Base-by-base conservation (phyloP, 768 basidiomycete species). In the Collybia mongolica region DNA sequence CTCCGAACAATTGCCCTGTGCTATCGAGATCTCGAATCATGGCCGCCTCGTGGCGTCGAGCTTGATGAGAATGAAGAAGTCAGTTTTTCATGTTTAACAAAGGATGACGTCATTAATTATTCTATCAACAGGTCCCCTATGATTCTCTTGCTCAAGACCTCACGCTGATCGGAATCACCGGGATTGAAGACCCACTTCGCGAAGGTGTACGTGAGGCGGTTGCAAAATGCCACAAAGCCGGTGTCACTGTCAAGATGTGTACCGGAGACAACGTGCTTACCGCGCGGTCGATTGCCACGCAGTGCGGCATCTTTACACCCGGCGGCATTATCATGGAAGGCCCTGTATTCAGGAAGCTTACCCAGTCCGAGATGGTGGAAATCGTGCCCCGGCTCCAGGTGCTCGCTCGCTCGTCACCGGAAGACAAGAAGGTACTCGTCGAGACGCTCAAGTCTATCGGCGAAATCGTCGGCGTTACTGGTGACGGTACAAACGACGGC, bases 311-410 rank as follows among this genome's bases (percentile, higher is more conserved):
- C 65, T 98, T 89, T 72, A 89, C 88, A 15, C 69, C 88, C 2
- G 95, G 95, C 20, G 97, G 97, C 24, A 82, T 98, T 57, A 90
- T 99, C 69, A 98, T 98, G 93, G 97, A 99, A 65, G 95, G 97
- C 0, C 96, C 96, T 0, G 79, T 87, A 4, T 99, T 98, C 79
- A 82, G 97, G 39, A 75, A 85, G 61, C 77, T 99, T 29, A 76
- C 71, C 11, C 77, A 83, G 17, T 57, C 72, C 0, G 88, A 97
- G 55, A 83, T 85, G 67, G 70, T 88, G 35, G 88, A 90, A 40
- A 81, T 98, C 51, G 86, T 94, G 0, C 96, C 96, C 4, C 85
- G 93, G 17, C 76, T 99, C 2, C 96, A 98, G 67, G 94, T 99
- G 17, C 86, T 99, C 36, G 97, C 97, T 28, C 90, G 97, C 6